Conservation (phyloP, 208 protist genomes). For the Porcisia deanei region DNA sequence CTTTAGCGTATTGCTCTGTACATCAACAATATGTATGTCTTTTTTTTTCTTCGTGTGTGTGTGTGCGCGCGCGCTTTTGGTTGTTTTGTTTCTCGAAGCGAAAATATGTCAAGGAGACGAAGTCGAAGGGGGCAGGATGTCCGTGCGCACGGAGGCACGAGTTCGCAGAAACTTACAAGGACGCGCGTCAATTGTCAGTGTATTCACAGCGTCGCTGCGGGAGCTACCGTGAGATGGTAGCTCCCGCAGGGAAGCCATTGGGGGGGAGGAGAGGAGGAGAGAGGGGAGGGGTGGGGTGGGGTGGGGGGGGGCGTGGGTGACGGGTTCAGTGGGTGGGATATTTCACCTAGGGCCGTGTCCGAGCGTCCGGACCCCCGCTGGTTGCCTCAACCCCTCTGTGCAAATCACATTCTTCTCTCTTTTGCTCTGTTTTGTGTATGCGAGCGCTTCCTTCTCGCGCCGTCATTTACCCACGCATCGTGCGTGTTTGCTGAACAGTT, state of each 20-base stretch:
- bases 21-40: not conserved
- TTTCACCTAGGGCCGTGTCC: too few species aligned
- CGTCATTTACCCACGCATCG: not conserved
- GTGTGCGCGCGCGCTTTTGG: not conserved
- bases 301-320: too few species aligned
- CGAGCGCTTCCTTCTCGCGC: not conserved
- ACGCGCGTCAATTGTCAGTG: not conserved
- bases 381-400: not conserved
- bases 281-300: not conserved
- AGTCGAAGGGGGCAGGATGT: too few species aligned
- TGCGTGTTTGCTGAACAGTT: not conserved
- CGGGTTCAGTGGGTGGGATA: too few species aligned
- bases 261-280: too few species aligned
- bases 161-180: not conserved
- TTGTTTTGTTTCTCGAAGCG: not conserved
- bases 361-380: not conserved
- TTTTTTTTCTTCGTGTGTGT: not conserved
- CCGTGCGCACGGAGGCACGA: too few species aligned
- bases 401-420: conserved; percentile 1
- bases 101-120: not conserved
- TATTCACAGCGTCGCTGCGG: too few species aligned
- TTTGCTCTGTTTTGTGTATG: not conserved
- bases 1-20: not conserved
- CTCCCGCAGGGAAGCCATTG: not conserved
- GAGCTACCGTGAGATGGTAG: not conserved